Evolutionary conservation across 108 stramenopile species (phyloP).

Genomic region (Chaetoceros muelleri): DNA sequence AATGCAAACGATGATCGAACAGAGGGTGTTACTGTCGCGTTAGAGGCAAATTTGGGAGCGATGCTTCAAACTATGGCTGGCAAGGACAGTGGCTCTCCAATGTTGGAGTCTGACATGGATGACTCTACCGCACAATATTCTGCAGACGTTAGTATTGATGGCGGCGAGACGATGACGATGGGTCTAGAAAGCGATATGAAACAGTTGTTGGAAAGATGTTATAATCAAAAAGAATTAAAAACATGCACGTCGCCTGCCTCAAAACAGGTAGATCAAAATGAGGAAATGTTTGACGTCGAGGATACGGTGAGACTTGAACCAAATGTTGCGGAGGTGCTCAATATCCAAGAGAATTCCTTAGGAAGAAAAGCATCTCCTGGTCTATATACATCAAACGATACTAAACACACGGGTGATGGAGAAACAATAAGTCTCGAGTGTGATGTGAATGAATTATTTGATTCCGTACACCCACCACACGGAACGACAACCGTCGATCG

Average conservation of each 20-base stretch:
- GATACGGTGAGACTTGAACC: conserved; percentile 22
- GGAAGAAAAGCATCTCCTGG: not conserved
- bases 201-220: conserved; percentile 15
- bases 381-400: not conserved
- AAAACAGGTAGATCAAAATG: conserved; percentile 13
- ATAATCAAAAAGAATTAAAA: conserved; percentile 4
- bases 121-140: no score
- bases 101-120: no score
- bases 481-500: not conserved
- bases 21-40: conserved; percentile 14
- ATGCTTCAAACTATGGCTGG: conserved; percentile 9
- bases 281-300: conserved; percentile 7
- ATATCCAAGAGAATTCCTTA: not conserved
- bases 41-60: conserved; percentile 14
- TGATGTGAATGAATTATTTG: not conserved
- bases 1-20: no score
- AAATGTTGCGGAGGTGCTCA: conserved; percentile 11
- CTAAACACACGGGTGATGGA: not conserved
- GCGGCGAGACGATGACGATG: conserved; percentile 2
- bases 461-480: not conserved
- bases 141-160: no score
- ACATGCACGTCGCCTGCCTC: conserved; percentile 1
- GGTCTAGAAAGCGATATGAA: conserved; percentile 22
- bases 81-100: no score
- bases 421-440: conserved; percentile 1